Percentiles rank a stretch among this genome's conserved stretches.
phyloP scores from a whole-genome alignment of 1,284 basidiomycete species.

The Chiua sp. region DNA sequence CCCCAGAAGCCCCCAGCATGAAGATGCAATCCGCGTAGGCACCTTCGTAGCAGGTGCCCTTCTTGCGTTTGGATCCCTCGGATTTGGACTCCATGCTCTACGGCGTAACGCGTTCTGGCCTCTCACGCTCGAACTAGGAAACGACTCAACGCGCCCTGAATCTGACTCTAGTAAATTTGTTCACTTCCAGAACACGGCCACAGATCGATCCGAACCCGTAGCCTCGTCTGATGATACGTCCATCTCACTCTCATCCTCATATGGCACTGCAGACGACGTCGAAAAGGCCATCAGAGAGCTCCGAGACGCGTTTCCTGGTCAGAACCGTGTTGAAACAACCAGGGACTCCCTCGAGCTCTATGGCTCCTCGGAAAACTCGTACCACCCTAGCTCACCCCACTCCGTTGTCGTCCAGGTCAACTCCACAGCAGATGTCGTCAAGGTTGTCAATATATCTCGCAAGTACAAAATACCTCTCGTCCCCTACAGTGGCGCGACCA shows the following conservation, averaged over 20 bases:
- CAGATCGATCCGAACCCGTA: background rate
- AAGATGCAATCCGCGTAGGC: conserved; percentile 5
- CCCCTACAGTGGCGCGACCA: conserved; percentile 66
- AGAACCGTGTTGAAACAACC: conserved; percentile 54
- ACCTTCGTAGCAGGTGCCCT: conserved; percentile 24
- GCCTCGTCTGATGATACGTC: background rate
- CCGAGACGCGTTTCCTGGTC: conserved; percentile 49
- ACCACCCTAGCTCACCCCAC: conserved; percentile 68
- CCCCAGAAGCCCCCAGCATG: conserved; percentile 1
- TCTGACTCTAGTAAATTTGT: background rate
- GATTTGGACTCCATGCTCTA: conserved; percentile 23
- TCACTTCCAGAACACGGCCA: conserved; percentile 5
- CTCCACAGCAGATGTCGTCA: conserved; percentile 63
- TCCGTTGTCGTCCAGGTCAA: conserved; percentile 59
- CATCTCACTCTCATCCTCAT: conserved; percentile 31
- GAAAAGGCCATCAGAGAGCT: conserved; percentile 61
- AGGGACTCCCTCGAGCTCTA: conserved; percentile 54
- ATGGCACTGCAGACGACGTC: conserved; percentile 54
- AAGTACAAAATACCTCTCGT: conserved; percentile 60
- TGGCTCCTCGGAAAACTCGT: conserved; percentile 72
- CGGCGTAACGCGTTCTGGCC: conserved; percentile 4
- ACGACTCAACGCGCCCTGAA: background rate
- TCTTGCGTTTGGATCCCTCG: conserved; percentile 24
- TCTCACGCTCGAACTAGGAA: conserved; percentile 2
- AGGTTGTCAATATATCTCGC: conserved; percentile 60